Percentiles rank a stretch among this genome's conserved stretches.
Conservation (phyloP, 345 rosid genomes). For the Arabidopsis suecica region DNA sequence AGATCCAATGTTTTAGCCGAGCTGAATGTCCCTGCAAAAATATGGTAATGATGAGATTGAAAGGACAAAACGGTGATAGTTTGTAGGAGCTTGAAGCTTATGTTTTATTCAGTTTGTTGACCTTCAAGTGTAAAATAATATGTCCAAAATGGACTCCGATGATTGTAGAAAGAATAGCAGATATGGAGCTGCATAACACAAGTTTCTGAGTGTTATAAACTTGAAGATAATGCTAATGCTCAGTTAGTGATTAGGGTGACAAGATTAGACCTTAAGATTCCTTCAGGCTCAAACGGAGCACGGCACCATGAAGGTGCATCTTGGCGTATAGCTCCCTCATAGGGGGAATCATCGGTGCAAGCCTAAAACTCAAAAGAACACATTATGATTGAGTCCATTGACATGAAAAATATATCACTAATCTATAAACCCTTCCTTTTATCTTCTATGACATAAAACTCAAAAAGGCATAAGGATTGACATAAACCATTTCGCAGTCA, state of each 20-base stretch:
- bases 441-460: constrained; percentile 9
- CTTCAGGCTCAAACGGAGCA: constrained; percentile 97
- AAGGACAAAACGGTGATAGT: constrained; percentile 11
- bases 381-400: constrained; percentile 2
- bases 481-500: background rate
- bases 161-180: constrained; percentile 76
- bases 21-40: constrained; percentile 57
- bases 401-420: background rate
- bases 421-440: background rate
- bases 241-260: background rate
- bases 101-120: constrained; percentile 27
- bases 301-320: constrained; percentile 87
- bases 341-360: constrained; percentile 72
- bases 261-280: constrained; percentile 67
- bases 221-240: constrained; percentile 6
- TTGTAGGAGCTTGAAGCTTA: background rate
- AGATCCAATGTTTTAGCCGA: constrained; percentile 80
- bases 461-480: background rate
- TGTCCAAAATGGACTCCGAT: constrained; percentile 90
- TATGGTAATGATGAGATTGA: background rate
- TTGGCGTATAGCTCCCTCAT: constrained; percentile 56
- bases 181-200: constrained; percentile 68
- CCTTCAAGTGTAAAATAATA: constrained; percentile 74
- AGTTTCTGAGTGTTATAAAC: constrained; percentile 9
- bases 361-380: constrained; percentile 52